Evolutionary conservation across 495 filamentous ascomycete genomes (phyloP).

Genomic region (Zalerion maritima): DNA sequence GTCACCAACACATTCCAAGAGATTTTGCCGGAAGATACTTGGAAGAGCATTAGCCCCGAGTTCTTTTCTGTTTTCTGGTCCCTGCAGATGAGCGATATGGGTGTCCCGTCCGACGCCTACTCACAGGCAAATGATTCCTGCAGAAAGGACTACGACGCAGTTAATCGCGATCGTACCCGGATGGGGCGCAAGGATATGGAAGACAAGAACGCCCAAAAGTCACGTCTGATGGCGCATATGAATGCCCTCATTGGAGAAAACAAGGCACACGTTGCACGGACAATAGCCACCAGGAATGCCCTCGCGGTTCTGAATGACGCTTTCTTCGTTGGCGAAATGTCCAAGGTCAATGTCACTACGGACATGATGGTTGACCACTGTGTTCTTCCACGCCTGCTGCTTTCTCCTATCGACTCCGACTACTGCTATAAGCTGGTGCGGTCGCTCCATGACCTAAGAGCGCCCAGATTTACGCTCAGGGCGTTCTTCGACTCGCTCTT

Average conservation of each 20-base stretch:
- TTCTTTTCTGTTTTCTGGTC: slow-evolving; percentile 95
- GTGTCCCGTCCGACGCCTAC: slow-evolving; percentile 59
- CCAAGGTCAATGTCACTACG: slow-evolving; percentile 52
- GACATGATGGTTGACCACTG: slow-evolving; percentile 75
- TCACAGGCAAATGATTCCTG: slow-evolving; percentile 50
- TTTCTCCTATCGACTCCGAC: slow-evolving; percentile 75
- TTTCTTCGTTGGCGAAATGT: slow-evolving; percentile 55
- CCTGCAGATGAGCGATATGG: slow-evolving; percentile 64
- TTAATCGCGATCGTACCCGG: slow-evolving; percentile 59
- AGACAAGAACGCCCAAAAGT: slow-evolving; percentile 50
- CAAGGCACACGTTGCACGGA: slow-evolving; percentile 48
- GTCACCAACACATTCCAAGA: slow-evolving; percentile 54
- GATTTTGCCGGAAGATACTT: slow-evolving; percentile 45
- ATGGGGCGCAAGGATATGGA: slow-evolving; percentile 45
- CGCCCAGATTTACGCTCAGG: slow-evolving; percentile 76
- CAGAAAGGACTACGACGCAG: slow-evolving; percentile 40
- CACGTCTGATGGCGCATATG: slow-evolving; percentile 40
- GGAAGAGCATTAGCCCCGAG: slow-evolving; percentile 50
- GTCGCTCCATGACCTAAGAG: slow-evolving; percentile 66
- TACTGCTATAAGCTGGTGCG: slow-evolving; percentile 76
- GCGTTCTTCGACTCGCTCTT: slow-evolving; percentile 75
- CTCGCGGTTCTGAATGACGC: too few species aligned
- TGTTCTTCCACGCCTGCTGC: slow-evolving; percentile 67
- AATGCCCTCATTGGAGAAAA: slow-evolving; percentile 56
- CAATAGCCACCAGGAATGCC: slow-evolving; percentile 44